Conservation (phyloP, 2,329 filamentous ascomycete species). For the Penicillium italicum region DNA sequence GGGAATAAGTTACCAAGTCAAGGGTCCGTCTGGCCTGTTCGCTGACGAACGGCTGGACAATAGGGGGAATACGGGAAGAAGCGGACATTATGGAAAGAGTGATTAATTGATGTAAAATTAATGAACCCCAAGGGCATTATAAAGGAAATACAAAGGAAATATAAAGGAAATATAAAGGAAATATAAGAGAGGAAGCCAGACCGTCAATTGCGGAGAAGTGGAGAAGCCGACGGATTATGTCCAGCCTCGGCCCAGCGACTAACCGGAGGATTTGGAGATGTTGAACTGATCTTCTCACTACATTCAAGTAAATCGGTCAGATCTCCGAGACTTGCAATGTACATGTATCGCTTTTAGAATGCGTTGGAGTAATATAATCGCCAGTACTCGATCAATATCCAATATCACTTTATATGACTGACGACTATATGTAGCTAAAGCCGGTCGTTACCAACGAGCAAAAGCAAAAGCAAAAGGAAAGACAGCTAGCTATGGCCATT, state of each 20-base stretch:
- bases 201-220: constrained; percentile 27
- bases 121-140: not conserved
- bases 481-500: not conserved
- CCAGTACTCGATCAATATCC: not conserved
- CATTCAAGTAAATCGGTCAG: not conserved
- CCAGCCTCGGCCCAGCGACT: constrained; percentile 24
- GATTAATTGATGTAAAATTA: not conserved
- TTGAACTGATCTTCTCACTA: not conserved
- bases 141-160: constrained; percentile 9
- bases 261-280: not conserved
- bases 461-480: not conserved
- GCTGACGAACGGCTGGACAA: constrained; percentile 66
- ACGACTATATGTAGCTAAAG: not conserved
- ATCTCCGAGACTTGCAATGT: not conserved
- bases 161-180: too few species aligned
- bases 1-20: constrained; percentile 58
- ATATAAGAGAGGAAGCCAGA: constrained; percentile 10
- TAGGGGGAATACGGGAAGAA: constrained; percentile 53
- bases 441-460: not conserved
- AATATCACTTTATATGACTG: not conserved
- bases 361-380: too few species aligned
- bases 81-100: constrained; percentile 45
- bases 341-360: too few species aligned
- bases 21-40: constrained; percentile 79
- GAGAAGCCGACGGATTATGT: constrained; percentile 31